These are phyloP conservation scores for Blastobotrys raffinosifermentans DNA, from an alignment of 1,139 yeast genomes.

Conservation along the genomic window DNA sequence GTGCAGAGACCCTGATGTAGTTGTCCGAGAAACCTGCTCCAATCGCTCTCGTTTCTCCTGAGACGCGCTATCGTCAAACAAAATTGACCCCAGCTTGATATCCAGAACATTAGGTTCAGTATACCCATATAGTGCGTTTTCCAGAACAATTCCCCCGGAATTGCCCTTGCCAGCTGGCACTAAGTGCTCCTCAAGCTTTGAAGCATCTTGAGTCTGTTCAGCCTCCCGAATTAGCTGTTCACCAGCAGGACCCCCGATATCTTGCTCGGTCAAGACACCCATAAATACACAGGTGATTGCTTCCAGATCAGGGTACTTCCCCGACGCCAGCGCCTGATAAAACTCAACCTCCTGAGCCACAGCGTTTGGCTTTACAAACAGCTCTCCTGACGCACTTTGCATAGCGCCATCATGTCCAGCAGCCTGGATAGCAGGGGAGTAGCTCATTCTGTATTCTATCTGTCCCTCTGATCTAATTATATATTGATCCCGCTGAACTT, in stretches of 20 bases:
- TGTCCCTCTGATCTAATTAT: not conserved
- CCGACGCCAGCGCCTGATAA: conserved; percentile 38
- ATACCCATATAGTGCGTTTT: conserved; percentile 61
- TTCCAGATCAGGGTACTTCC: conserved; percentile 17
- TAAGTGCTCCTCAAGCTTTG: conserved; percentile 10
- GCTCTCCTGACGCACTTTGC: conserved; percentile 51
- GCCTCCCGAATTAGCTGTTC: conserved; percentile 11
- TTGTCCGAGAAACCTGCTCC: conserved; percentile 52
- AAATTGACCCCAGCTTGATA: conserved; percentile 66
- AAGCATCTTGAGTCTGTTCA: conserved; percentile 12
- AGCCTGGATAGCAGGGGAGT: conserved; percentile 41
- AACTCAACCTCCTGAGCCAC: conserved; percentile 62
- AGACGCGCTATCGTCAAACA: conserved; percentile 54
- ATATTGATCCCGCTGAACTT: not conserved
- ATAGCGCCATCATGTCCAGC: conserved; percentile 90
- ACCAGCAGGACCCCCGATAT: conserved; percentile 15
- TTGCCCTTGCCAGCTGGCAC: conserved; percentile 1
- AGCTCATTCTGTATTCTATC: conserved; percentile 1
- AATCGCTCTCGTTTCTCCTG: conserved; percentile 59
- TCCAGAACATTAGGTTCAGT: conserved; percentile 69
- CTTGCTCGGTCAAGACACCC: conserved; percentile 35
- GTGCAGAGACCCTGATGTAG: conserved; percentile 75
- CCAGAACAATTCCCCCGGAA: conserved; percentile 49
- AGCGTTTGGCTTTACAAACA: conserved; percentile 64
- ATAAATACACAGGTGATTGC: conserved; percentile 35